Conservation (phyloP, 805 yeast genomes). For the Candida glaebosa region DNA sequence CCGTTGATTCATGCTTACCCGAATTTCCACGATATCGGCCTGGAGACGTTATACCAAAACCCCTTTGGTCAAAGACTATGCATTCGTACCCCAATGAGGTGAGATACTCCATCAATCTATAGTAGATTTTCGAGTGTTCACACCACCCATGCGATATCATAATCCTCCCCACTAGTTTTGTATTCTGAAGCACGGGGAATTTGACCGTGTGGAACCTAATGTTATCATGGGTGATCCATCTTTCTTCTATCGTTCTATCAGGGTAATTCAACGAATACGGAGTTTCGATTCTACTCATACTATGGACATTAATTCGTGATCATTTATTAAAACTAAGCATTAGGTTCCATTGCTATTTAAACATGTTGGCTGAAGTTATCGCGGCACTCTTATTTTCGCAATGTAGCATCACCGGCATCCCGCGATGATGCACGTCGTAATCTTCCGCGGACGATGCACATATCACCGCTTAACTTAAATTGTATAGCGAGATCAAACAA, state of each 20-base stretch:
- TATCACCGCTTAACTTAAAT: too few species aligned
- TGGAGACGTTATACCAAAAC: constrained; percentile 11
- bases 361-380: too few species aligned
- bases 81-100: constrained; percentile 11
- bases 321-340: too few species aligned
- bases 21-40: constrained; percentile 9
- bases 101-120: constrained; percentile 9
- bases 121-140: constrained; percentile 10
- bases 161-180: constrained; percentile 7
- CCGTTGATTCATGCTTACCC: constrained; percentile 5
- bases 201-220: constrained; percentile 11
- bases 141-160: constrained; percentile 13
- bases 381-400: too few species aligned
- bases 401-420: not conserved
- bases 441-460: not conserved
- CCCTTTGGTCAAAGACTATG: constrained; percentile 11
- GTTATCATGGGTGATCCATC: constrained; percentile 6
- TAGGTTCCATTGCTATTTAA: too few species aligned
- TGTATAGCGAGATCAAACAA: too few species aligned
- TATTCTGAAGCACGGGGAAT: constrained; percentile 5
- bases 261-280: not conserved
- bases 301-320: too few species aligned
- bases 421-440: not conserved
- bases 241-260: not conserved
- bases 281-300: not conserved